phyloP scores from a whole-genome alignment of 345 rosid genomes.

The Dipteronia sinensis region DNA sequence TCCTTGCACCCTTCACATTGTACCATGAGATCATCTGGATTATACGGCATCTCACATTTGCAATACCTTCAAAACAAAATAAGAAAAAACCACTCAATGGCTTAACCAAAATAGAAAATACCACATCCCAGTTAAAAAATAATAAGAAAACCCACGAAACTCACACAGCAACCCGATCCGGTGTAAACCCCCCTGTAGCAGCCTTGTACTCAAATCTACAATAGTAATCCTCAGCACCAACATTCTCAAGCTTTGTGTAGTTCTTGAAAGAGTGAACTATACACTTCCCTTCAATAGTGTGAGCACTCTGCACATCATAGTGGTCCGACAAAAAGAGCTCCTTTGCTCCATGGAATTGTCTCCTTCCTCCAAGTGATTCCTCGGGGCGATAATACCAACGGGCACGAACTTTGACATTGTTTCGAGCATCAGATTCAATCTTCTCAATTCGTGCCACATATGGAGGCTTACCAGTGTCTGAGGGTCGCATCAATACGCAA shows the following conservation, averaged over 20 bases:
- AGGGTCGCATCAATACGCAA: slow-evolving; percentile 86
- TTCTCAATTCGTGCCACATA: slow-evolving; percentile 83
- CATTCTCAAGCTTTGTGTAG: slow-evolving; percentile 76
- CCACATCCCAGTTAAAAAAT: background rate
- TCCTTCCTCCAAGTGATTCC: slow-evolving; percentile 81
- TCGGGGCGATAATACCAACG: slow-evolving; percentile 93
- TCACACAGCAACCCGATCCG: slow-evolving; percentile 92
- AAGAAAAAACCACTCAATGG: slow-evolving; percentile 19
- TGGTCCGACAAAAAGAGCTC: slow-evolving; percentile 93
- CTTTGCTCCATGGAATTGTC: slow-evolving; percentile 88
- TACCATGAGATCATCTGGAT: slow-evolving; percentile 92
- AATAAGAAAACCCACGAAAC: slow-evolving; percentile 35
- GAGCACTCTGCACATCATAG: slow-evolving; percentile 74
- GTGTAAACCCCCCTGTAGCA: slow-evolving; percentile 77
- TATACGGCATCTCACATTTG: slow-evolving; percentile 94
- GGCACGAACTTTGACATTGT: slow-evolving; percentile 69
- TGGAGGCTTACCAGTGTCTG: slow-evolving; percentile 68
- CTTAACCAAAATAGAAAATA: background rate
- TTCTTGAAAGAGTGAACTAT: slow-evolving; percentile 74
- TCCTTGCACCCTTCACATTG: slow-evolving; percentile 92
- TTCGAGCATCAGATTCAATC: slow-evolving; percentile 69
- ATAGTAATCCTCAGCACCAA: slow-evolving; percentile 80
- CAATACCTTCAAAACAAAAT: slow-evolving; percentile 63
- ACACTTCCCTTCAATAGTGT: slow-evolving; percentile 86
- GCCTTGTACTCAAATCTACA: slow-evolving; percentile 87